phyloP scores from a whole-genome alignment of 345 rosid genomes.

The Eucalyptus viminalis region DNA sequence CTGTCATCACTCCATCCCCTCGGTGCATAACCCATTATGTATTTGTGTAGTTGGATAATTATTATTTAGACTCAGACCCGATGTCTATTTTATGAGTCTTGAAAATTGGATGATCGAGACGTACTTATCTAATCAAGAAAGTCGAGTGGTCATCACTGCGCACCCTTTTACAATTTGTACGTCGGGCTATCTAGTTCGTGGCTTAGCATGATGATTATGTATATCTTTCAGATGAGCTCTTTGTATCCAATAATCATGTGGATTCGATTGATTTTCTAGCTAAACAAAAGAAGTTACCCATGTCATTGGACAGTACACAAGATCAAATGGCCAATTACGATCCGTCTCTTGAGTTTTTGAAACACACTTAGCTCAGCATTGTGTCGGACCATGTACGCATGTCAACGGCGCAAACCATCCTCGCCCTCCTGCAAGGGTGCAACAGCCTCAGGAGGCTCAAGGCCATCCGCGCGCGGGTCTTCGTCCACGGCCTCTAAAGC shows the following conservation, averaged over 20 bases:
- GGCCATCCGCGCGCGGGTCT: conserved; percentile 26
- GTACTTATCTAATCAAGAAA: background rate
- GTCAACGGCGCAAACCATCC: background rate
- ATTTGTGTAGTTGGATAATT: background rate
- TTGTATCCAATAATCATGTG: background rate
- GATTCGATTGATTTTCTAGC: background rate
- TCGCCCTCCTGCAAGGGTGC: conserved; percentile 26
- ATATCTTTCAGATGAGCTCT: background rate
- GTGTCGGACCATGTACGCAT: background rate
- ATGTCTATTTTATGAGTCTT: background rate
- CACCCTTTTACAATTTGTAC: background rate
- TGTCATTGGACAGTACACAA: background rate
- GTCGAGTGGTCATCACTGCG: background rate
- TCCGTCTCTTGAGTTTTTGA: background rate
- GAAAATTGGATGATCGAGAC: too few species aligned
- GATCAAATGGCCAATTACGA: background rate
- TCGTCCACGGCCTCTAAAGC: conserved; percentile 24
- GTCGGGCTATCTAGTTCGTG: background rate
- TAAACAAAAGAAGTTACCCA: background rate
- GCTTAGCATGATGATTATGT: background rate
- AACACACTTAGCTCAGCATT: background rate
- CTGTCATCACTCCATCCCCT: background rate
- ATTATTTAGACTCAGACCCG: accelerated
- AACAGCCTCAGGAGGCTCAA: conserved; percentile 21
- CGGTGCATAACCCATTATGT: background rate